A percentile compares a stretch with the other conserved stretches of the same genome.
These are phyloP conservation scores for Salinomyces thailandicus DNA, from an alignment of 2,329 filamentous ascomycete genomes.

Conservation along the genomic window DNA sequence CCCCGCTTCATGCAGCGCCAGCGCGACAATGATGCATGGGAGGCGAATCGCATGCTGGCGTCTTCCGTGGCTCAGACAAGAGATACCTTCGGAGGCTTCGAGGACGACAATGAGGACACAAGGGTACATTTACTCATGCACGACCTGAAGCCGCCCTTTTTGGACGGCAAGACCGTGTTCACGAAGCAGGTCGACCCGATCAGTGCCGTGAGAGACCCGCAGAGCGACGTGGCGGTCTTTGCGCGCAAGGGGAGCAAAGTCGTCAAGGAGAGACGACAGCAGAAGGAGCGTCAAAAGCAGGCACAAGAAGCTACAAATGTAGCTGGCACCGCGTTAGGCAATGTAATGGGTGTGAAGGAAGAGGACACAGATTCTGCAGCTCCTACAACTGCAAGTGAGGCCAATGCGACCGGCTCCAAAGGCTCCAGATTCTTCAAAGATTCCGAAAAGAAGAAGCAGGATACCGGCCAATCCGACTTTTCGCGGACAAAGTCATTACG, in stretches of 20 bases:
- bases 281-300: conserved; percentile 86
- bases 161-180: conserved; percentile 91
- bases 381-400: conserved; percentile 32
- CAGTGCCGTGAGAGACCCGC: conserved; percentile 80
- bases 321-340: conserved; percentile 83
- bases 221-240: conserved; percentile 98
- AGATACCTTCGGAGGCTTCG: conserved; percentile 65
- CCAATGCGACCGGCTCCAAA: conserved; percentile 39
- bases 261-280: conserved; percentile 81
- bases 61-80: conserved; percentile 88
- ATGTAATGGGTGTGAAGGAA: conserved; percentile 91
- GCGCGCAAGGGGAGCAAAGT: conserved; percentile 90
- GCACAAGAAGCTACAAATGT: conserved; percentile 91
- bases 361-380: conserved; percentile 80
- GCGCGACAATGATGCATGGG: conserved; percentile 94
- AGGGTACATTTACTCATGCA: conserved; percentile 87
- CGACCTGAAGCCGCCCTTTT: conserved; percentile 83
- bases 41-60: conserved; percentile 95
- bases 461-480: conserved; percentile 75
- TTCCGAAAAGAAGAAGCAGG: conserved; percentile 78
- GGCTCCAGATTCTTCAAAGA: conserved; percentile 64
- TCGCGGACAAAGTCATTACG: conserved; percentile 82
- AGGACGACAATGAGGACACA: conserved; percentile 80
- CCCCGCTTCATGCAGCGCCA: conserved; percentile 74
- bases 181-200: conserved; percentile 95